A percentile compares a stretch with the other conserved stretches of the same genome.
phyloP scores from a whole-genome alignment of 1,284 basidiomycete species.

The Cryptococcus depauperatus region DNA sequence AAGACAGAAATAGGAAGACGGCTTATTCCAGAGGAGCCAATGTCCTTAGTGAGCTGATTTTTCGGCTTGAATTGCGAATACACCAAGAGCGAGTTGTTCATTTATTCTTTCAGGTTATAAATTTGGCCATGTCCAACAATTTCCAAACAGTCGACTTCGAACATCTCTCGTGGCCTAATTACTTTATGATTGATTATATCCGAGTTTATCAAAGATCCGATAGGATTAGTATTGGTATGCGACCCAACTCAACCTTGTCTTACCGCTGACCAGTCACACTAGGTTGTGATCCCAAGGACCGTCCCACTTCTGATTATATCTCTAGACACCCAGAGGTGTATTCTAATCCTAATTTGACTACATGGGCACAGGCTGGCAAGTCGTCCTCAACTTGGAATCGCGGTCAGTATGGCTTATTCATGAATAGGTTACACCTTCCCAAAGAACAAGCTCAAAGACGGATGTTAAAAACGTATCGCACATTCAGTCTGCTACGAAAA shows the following conservation, averaged over 20 bases:
- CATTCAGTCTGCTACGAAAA: too few species aligned
- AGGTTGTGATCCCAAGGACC: slow-evolving; percentile 16
- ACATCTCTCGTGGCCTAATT: slow-evolving; percentile 46
- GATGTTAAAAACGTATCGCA: slow-evolving; percentile 29
- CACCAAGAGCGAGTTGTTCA: too few species aligned
- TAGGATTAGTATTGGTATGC: slow-evolving; percentile 15
- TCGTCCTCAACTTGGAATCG: too few species aligned
- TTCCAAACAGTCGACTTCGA: slow-evolving; percentile 45
- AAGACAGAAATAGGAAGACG: slow-evolving; percentile 54
- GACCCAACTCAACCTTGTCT: slow-evolving; percentile 9
- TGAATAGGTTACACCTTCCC: not conserved
- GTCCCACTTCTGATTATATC: slow-evolving; percentile 43
- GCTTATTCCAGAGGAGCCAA: slow-evolving; percentile 69
- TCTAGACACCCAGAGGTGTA: slow-evolving; percentile 32
- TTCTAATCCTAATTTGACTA: slow-evolving; percentile 40
- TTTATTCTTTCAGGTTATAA: too few species aligned
- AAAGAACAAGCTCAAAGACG: too few species aligned
- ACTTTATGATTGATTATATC: slow-evolving; percentile 46
- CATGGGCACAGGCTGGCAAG: slow-evolving; percentile 37
- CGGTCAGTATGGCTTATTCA: too few species aligned
- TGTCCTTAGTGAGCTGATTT: too few species aligned
- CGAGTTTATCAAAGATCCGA: slow-evolving; percentile 47
- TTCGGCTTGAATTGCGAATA: too few species aligned
- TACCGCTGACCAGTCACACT: too few species aligned
- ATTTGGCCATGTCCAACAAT: slow-evolving; percentile 36